These are phyloP conservation scores for Trichoderma guizhouense DNA, from an alignment of 2,329 filamentous ascomycete genomes.

Conservation along the genomic window DNA sequence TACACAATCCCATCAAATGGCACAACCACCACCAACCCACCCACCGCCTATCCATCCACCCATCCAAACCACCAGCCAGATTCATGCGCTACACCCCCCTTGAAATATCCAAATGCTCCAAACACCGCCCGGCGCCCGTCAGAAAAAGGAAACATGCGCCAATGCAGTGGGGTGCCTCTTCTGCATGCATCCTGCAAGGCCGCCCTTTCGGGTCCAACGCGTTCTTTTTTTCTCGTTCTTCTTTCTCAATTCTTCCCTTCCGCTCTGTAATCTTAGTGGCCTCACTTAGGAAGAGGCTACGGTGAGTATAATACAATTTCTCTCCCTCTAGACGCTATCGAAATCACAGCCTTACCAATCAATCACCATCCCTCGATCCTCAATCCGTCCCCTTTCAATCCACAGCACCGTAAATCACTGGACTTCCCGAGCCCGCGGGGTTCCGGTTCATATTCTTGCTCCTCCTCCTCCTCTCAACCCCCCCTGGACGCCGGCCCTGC, in stretches of 20 bases:
- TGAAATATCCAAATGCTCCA: not conserved
- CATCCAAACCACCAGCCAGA: not conserved
- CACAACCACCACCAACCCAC: not conserved
- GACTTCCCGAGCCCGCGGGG: conserved; percentile 5
- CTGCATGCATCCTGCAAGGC: conserved; percentile 13
- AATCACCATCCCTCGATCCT: not conserved
- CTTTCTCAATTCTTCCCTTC: not conserved
- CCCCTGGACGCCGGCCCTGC: not conserved
- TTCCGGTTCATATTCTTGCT: not conserved
- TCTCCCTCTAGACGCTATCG: not conserved
- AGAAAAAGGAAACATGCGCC: conserved; percentile 5
- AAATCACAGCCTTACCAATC: not conserved
- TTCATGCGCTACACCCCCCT: not conserved
- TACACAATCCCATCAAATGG: not conserved
- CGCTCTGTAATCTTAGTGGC: not conserved
- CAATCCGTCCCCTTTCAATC: not conserved
- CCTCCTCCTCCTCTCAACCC: not conserved
- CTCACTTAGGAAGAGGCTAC: not conserved
- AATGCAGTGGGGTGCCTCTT: conserved; percentile 1
- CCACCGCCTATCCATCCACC: too few relatives aligned
- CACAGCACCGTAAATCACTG: not conserved
- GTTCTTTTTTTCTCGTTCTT: not conserved
- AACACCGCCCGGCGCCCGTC: not conserved
- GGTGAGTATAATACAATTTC: too few relatives aligned
- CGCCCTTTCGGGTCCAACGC: not conserved